phyloP scores from a whole-genome alignment of 2,329 filamentous ascomycete genomes.

The Penicillium occitanis region DNA sequence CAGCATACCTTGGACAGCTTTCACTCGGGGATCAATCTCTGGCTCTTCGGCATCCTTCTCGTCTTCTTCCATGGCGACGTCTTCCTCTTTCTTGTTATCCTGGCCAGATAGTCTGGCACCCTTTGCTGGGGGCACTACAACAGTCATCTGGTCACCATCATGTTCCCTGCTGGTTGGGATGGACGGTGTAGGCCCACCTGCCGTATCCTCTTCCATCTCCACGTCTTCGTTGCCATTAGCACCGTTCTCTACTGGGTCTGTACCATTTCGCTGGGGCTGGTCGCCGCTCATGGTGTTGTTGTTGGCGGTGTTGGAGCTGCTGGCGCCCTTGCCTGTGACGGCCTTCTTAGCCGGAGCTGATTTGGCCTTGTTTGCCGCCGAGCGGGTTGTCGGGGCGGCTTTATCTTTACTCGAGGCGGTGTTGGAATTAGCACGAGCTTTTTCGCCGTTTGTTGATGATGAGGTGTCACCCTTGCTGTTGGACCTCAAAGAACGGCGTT shows the following conservation, averaged over 20 bases:
- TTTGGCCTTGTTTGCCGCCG: conserved; percentile 44
- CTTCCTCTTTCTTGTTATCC: conserved; percentile 68
- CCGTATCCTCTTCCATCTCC: conserved; percentile 67
- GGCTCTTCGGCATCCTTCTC: conserved; percentile 44
- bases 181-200: conserved; percentile 51
- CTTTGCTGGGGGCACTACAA: conserved; percentile 74
- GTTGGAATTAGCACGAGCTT: conserved; percentile 45
- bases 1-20: conserved; percentile 49
- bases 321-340: conserved; percentile 36
- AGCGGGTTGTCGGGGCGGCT: conserved; percentile 43
- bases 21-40: conserved; percentile 48
- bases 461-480: conserved; percentile 49
- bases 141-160: conserved; percentile 74
- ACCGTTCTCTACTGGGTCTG: conserved; percentile 68
- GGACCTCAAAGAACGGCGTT: conserved; percentile 49
- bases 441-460: conserved; percentile 50
- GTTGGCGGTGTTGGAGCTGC: conserved; percentile 26
- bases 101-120: conserved; percentile 58
- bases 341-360: conserved; percentile 37
- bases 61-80: conserved; percentile 68
- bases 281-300: conserved; percentile 64
- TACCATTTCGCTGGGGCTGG: conserved; percentile 65
- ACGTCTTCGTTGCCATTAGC: conserved; percentile 65
- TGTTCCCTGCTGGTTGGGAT: conserved; percentile 64
- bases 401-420: conserved; percentile 48